Base-by-base conservation (phyloP, 352 stramenopile genomes). In the Phytophthora melonis region DNA sequence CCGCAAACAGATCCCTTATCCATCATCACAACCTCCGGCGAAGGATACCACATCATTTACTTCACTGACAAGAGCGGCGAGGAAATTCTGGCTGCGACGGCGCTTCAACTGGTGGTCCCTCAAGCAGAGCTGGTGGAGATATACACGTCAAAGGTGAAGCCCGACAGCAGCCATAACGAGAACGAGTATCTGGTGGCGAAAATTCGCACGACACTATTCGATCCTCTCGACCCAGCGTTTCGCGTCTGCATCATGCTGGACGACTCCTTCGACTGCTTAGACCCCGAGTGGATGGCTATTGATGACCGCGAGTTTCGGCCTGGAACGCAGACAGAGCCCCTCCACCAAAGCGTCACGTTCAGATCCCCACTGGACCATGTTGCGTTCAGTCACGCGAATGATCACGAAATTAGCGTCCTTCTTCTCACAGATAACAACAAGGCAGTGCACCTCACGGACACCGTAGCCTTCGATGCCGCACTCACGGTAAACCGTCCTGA, bases 381-480 rank as follows among this genome's bases (percentile, higher is more conserved):
- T 5, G 45, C 61, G 34, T 66, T 79, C 27, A 54, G 52, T 63
- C 41, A 11, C 0, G 34, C 30, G 6, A 77, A 76, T 10, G 23
- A 11, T 4, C 82, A 92, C 58, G 59, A 71, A 10, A 41, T 88
- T 54, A 78, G 53, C 19, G 18, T 86, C 39, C 36, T 91, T 55
- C 68, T 93, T 25, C 27, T 93, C 30, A 80, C 82, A 39, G 70
- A 76, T 58, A 79, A 77, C 58, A 83, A 78, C 77, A 89, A 88
- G 30, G 63, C 25, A 2, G 50, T 90, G n/a, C 68, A 77, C 27
- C 39, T 68, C 14, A 78, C 72, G 2, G 1, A 52, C 1, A 67
- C 75, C 2, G 14, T 83, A n/a, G 19, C 41, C 53, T 65, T 85
- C 55, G 36, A 70, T 19, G 53, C 80, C 14, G 34, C 32, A 1